Base-by-base conservation (phyloP, 441 rosid species). In the Erodium trifolium region DNA sequence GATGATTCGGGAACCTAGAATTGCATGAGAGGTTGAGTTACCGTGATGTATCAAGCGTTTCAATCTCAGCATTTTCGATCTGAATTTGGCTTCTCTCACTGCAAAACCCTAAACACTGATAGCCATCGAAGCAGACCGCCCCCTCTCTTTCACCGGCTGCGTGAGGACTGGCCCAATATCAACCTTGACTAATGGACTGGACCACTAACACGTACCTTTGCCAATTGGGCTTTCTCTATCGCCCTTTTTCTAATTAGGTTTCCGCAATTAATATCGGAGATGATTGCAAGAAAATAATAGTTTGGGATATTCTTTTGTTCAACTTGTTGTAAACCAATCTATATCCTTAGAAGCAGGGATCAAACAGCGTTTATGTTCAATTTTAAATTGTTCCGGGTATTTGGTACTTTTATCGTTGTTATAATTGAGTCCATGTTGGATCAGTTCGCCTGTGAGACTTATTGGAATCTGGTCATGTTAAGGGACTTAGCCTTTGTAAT, bases 1-100 rank as follows among this genome's bases (percentile, higher is more conserved):
- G 69, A 35, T 57, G 73, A 53, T 19, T n/a, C 71, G 80, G 71
- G 67, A 69, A 59, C 69, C 62, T 37, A 79, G 43, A 64, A 80
- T 31, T 51, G 86, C 76, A 76, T 78, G 23, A 34, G 41, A 51
- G 75, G 3, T 65, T 8, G 53, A 13, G 53, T 27, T 65, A 14
- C 19, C 23, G 23, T 16, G 62, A 55, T 16, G 62, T 5, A 17
- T 10, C 62, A 18, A 71, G 18, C 69, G 69, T 19, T 65, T 71
- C 64, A 71, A 51, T 55, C 68, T 71, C 65, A 66, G 34, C 73
- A 71, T 71, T 39, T 64, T 62, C 65, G 65, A 62, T 62, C 31
- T 11, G 37, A 55, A 62, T 62, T 62, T 62, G 5, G 65, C 65
- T 62, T 62, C 65, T 23, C 37, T 27, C 37, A 34, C 37, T 34